Evolutionary conservation across 2,329 filamentous ascomycete species (phyloP).

Genomic region (Aspergillus arachidicola): DNA sequence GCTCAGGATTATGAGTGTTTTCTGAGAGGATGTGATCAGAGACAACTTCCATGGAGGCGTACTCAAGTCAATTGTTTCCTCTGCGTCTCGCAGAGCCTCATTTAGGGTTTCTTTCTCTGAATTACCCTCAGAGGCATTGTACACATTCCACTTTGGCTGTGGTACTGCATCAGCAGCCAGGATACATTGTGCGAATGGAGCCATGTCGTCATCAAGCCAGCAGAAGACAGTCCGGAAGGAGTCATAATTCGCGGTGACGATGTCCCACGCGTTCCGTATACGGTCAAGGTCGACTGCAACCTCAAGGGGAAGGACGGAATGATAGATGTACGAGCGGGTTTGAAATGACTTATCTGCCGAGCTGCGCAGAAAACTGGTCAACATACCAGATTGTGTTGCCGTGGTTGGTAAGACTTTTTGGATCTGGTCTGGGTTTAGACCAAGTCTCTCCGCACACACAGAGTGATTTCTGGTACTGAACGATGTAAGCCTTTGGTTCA

Average conservation of each 20-base stretch:
- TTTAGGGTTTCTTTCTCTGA: slow-evolving; percentile 25
- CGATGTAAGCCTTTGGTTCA: slow-evolving; percentile 12
- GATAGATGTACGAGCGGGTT: slow-evolving; percentile 35
- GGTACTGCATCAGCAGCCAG: slow-evolving; percentile 20
- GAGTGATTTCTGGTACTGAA: slow-evolving; percentile 24
- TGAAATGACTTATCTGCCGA: slow-evolving; percentile 15
- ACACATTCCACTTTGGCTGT: slow-evolving; percentile 18
- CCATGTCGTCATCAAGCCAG: slow-evolving; percentile 34
- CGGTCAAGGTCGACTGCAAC: slow-evolving; percentile 22
- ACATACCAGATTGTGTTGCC: slow-evolving; percentile 38
- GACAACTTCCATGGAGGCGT: slow-evolving; percentile 28
- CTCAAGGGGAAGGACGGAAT: slow-evolving; percentile 31
- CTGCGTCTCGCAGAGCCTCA: slow-evolving; percentile 21
- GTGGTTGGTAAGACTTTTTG: slow-evolving; percentile 37
- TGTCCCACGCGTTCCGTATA: slow-evolving; percentile 28
- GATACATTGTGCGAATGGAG: slow-evolving; percentile 40
- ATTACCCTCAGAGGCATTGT: slow-evolving; percentile 7
- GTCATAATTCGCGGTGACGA: slow-evolving; percentile 29
- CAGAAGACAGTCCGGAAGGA: slow-evolving; percentile 39
- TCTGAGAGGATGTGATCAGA: slow-evolving; percentile 14
- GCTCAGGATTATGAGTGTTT: slow-evolving; percentile 30
- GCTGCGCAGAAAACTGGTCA: slow-evolving; percentile 36
- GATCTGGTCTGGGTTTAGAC: slow-evolving; percentile 22
- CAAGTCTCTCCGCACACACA: slow-evolving; percentile 22
- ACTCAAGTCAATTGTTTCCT: slow-evolving; percentile 22